Percentiles rank a stretch among this genome's conserved stretches.
Evolutionary conservation across 176 grass and related monocot genomes (phyloP).

Genomic region (Microstegium vimineum): DNA sequence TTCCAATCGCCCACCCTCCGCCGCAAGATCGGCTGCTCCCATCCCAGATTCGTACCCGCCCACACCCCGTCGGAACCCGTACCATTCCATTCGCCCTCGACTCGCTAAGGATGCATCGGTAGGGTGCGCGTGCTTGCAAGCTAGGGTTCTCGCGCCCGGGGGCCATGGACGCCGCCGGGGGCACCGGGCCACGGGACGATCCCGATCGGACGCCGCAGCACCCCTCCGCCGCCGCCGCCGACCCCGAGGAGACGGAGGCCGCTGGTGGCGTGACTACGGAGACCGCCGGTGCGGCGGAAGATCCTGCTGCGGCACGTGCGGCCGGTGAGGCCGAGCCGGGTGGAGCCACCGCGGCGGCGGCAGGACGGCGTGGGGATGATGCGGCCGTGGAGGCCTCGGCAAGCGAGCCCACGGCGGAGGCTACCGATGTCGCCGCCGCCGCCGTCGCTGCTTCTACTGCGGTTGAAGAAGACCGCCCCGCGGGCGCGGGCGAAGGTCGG

Average conservation of each 20-base stretch:
- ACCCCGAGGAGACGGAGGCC: background rate
- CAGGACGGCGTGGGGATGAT: background rate
- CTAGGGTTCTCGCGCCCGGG: slow-evolving; percentile 35
- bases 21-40: background rate
- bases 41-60: background rate
- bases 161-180: background rate
- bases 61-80: background rate
- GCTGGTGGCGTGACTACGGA: background rate
- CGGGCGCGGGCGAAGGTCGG: background rate
- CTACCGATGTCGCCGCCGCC: background rate
- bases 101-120: background rate
- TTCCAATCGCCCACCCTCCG: background rate
- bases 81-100: background rate
- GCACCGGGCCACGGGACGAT: background rate
- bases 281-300: background rate
- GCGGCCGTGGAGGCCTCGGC: background rate
- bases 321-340: background rate
- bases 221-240: background rate
- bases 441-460: background rate
- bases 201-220: background rate
- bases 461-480: too few relatives aligned
- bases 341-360: background rate
- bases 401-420: background rate
- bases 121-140: background rate
- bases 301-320: background rate